Conservation (phyloP, 202 grass and related monocot species). For the Zoysia matrella region DNA sequence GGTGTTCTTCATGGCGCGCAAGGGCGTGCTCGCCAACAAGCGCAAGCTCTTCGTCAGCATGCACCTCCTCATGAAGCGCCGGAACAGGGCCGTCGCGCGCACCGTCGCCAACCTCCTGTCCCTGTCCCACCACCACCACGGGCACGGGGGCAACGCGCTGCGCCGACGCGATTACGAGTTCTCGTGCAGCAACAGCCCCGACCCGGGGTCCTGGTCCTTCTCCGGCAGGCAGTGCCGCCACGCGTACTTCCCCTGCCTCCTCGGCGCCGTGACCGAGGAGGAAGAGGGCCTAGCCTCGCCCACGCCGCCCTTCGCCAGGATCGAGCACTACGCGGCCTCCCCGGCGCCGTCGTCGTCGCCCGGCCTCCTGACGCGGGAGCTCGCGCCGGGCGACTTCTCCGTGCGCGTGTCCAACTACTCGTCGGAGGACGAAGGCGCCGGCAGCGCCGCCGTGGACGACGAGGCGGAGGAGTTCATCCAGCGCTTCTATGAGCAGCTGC, state of each 20-base stretch:
- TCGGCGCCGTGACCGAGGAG: conserved; percentile 44
- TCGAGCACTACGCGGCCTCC: conserved; percentile 58
- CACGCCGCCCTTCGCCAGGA: conserved; percentile 26
- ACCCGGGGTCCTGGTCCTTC: conserved; percentile 40
- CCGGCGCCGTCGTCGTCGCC: conserved; percentile 35
- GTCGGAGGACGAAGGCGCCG: conserved; percentile 44
- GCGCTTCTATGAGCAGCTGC: conserved; percentile 90
- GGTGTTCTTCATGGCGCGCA: conserved; percentile 81
- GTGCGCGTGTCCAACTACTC: conserved; percentile 69
- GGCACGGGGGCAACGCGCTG: conserved; percentile 14
- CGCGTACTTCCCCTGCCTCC: conserved; percentile 80
- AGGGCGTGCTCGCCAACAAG: conserved; percentile 80
- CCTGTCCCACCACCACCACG: conserved; percentile 12
- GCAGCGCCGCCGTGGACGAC: conserved; percentile 59
- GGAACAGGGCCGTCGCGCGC: conserved; percentile 57
- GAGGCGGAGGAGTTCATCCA: conserved; percentile 95
- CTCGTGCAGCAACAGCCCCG: conserved; percentile 85
- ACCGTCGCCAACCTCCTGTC: conserved; percentile 60
- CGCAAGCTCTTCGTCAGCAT: conserved; percentile 69
- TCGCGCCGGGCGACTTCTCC: conserved; percentile 51
- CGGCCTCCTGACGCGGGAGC: conserved; percentile 32
- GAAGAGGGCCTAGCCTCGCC: neutral
- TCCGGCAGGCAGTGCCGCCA: conserved; percentile 53
- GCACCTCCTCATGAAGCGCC: conserved; percentile 69
- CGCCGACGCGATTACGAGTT: conserved; percentile 77